Conservation (phyloP, 2,329 filamentous ascomycete genomes). For the Hypoxylon sp. region DNA sequence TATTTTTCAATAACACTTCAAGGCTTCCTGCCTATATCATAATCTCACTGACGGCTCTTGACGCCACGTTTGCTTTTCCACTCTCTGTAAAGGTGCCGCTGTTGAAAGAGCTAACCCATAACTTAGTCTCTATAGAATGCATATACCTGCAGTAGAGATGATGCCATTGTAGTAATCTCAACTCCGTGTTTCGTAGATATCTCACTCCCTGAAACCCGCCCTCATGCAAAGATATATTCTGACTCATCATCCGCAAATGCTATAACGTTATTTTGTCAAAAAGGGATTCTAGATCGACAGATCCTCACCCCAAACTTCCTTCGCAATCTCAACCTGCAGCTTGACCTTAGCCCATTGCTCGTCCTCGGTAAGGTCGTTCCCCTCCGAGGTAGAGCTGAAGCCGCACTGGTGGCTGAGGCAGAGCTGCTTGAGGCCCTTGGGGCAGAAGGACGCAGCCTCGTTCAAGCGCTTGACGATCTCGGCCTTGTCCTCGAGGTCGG, state of each 20-base stretch:
- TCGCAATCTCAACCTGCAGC: slow-evolving; percentile 69
- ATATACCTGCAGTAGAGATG: not conserved
- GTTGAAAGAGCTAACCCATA: slow-evolving; percentile 34
- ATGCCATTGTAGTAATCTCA: slow-evolving; percentile 4
- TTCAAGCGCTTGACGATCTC: slow-evolving; percentile 58
- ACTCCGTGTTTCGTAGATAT: not conserved
- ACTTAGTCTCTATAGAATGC: slow-evolving; percentile 1
- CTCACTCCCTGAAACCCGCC: not conserved
- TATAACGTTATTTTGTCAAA: not conserved
- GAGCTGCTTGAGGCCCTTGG: slow-evolving; percentile 68
- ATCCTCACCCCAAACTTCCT: slow-evolving; percentile 69
- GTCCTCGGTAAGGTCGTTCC: slow-evolving; percentile 69
- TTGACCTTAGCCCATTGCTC: slow-evolving; percentile 72
- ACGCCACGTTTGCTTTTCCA: slow-evolving; percentile 11
- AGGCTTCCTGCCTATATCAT: not conserved
- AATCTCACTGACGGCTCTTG: not conserved
- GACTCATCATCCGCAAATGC: not conserved
- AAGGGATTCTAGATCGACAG: slow-evolving; percentile 45
- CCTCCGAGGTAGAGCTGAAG: slow-evolving; percentile 70
- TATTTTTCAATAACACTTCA: not conserved
- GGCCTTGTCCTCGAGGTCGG: slow-evolving; percentile 66
- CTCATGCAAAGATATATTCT: not conserved
- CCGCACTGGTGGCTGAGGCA: slow-evolving; percentile 71
- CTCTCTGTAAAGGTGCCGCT: slow-evolving; percentile 21
- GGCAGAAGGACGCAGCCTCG: slow-evolving; percentile 64